These are phyloP conservation scores for Eucalyptus sp. DNA, from an alignment of 345 rosid genomes.

Conservation along the genomic window DNA sequence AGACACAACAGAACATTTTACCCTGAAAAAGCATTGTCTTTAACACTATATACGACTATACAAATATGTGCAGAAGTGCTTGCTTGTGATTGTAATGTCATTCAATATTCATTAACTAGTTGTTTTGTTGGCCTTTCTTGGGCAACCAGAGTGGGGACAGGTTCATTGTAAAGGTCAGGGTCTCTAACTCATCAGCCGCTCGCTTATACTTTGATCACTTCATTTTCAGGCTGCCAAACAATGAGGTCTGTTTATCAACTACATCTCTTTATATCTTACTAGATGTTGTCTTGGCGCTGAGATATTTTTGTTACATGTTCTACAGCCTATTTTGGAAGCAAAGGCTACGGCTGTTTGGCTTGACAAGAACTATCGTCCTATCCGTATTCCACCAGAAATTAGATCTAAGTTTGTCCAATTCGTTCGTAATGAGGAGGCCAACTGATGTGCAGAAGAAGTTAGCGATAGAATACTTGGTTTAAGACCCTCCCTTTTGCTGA, in stretches of 20 bases:
- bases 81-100: not conserved
- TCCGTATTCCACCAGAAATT: conserved; percentile 56
- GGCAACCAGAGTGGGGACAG: conserved; percentile 58
- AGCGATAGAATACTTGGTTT: not conserved
- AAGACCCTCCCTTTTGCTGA: not conserved
- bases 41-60: not conserved
- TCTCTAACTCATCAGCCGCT: conserved; percentile 61
- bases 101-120: not conserved
- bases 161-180: conserved; percentile 54
- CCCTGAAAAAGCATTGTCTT: not conserved
- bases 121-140: not conserved
- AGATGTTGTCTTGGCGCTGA: not conserved
- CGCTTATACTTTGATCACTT: conserved; percentile 66
- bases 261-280: not conserved
- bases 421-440: conserved; percentile 25
- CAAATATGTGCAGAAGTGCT: not conserved
- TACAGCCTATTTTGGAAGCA: conserved; percentile 68
- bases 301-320: not conserved
- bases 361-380: conserved; percentile 61
- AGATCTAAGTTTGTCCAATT: conserved; percentile 53
- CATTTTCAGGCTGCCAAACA: conserved; percentile 59
- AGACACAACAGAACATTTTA: not conserved
- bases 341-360: conserved; percentile 78
- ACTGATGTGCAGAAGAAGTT: not conserved
- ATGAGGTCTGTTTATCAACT: conserved; percentile 30